A percentile compares a stretch with the other conserved stretches of the same genome.
Conservation (phyloP, 148 eudicot genomes). For the Agrostemma githago region DNA sequence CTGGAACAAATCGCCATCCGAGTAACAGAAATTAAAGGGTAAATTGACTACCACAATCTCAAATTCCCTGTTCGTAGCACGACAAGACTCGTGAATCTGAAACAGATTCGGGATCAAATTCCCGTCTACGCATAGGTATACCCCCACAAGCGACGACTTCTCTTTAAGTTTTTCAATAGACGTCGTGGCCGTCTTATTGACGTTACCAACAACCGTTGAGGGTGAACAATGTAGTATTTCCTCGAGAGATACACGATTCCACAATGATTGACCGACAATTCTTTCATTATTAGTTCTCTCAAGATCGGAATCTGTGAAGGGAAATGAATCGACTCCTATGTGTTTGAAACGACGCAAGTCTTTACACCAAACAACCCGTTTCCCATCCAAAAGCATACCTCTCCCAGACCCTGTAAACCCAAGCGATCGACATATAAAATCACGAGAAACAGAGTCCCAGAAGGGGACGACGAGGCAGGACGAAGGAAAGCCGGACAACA, state of each 20-base stretch:
- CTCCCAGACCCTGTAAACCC: not conserved
- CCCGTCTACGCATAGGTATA: slow-evolving; percentile 11
- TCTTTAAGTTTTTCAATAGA: slow-evolving; percentile 2
- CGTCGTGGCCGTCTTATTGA: not conserved
- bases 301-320: not conserved
- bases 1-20: not conserved
- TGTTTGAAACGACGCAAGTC: not conserved
- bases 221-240: not conserved
- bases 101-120: not conserved
- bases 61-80: not conserved
- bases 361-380: not conserved
- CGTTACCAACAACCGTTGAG: not conserved
- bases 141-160: slow-evolving; percentile 6
- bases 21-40: not conserved
- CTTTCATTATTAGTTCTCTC: not conserved
- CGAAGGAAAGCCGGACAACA: slow-evolving; percentile 10
- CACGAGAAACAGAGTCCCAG: not conserved
- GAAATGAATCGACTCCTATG: not conserved
- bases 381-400: not conserved
- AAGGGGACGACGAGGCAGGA: slow-evolving; percentile 16
- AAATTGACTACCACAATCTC: not conserved
- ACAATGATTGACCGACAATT: not conserved
- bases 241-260: not conserved
- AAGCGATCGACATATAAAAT: not conserved
- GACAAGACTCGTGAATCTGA: not conserved